Evolutionary conservation across 73 alveolate genomes (phyloP), one percentile per base, ranked within the genome.

Genomic region (Vitrella brassicaformis): DNA sequence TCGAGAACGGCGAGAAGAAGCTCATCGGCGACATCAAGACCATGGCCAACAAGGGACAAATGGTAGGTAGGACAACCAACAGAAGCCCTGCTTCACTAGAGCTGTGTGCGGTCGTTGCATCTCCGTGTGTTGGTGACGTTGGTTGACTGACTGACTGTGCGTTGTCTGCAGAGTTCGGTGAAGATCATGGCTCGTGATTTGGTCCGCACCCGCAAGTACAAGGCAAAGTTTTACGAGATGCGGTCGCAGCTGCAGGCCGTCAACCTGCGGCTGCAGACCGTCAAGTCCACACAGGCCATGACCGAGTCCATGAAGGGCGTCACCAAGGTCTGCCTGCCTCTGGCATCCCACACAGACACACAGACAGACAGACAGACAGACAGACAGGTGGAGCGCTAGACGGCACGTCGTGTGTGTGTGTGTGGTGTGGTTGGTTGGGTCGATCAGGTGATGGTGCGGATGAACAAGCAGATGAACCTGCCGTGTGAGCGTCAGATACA

Each of bases 1-100:
- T 88, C 25, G 90, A 88, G 75, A 31, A 70, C 25, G 76, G 81
- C 29, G 90, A 87, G 47, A 85, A 88, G 85, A 88, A 88, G 77
- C 81, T 85, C 68, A 71, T 75, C 64, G 27, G 80, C 19, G 92
- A 88, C 77, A 88, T 88, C 72, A 80, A 71, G 78, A 88, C 84
- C 71, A 70, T 85, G 28, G 93, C 93, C 31, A 70, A 79, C 39
- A 56, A 66, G 65, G 90, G 90, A 28, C 85, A 87, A 14, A 4
- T 39, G 56, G 56, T 28, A 46, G 47, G 72, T 31, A 28, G 26
- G 31, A 26, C 14, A 32, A n/a, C n/a, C 9, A 10, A n/a, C n/a
- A n/a, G n/a, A n/a, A n/a, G n/a, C n/a, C n/a, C n/a, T n/a, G n/a
- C n/a, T n/a, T n/a, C n/a, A n/a, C n/a, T n/a, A n/a, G n/a, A n/a